Evolutionary conservation across 1,284 basidiomycete species (phyloP), one percentile per base, ranked within the genome.

Genomic region (Puccinia sorghi): DNA sequence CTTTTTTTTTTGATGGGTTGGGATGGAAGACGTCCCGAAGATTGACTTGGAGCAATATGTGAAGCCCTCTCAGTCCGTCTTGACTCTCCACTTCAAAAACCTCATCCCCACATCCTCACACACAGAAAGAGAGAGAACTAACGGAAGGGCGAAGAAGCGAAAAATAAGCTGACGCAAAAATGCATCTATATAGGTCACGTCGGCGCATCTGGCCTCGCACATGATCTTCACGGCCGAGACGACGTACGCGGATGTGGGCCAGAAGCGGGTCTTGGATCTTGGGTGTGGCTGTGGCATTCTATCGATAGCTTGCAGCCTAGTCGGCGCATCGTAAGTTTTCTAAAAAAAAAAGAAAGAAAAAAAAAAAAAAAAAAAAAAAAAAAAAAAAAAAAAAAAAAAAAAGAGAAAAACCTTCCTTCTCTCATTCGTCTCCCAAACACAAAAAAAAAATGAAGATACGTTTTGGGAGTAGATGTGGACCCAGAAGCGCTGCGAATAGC

Each of bases 11-110:
- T 12, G 15, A 20, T 39, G 56, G 22, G 27, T 61, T 20, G 1
- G 12, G 32, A 61, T 13, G 8, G 32, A 17, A 76, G 73, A 39
- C 37, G 7, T 17, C 27, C 73, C 73, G 0, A 76, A 76, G 54
- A n/a, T 76, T 17, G 73, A 76, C 37, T 50, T 76, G 8, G 73
- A 76, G 50, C 73, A 76, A 76, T 76, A 76, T 56, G 73, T 76
- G 4, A 37, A 37, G 11, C 61, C 27, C 5, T 11, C 27, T n/a
- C n/a, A n/a, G n/a, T n/a, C n/a, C n/a, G n/a, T n/a, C n/a, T n/a
- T n/a, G n/a, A n/a, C n/a, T n/a, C n/a, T n/a, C n/a, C n/a, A n/a
- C n/a, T n/a, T n/a, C n/a, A n/a, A n/a, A n/a, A n/a, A n/a, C n/a
- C n/a, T n/a, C n/a, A n/a, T n/a, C n/a, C 3, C 17, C 7, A n/a